phyloP scores from a whole-genome alignment of 306 rosid genomes.

The Dalbergia cochinchinensis region DNA sequence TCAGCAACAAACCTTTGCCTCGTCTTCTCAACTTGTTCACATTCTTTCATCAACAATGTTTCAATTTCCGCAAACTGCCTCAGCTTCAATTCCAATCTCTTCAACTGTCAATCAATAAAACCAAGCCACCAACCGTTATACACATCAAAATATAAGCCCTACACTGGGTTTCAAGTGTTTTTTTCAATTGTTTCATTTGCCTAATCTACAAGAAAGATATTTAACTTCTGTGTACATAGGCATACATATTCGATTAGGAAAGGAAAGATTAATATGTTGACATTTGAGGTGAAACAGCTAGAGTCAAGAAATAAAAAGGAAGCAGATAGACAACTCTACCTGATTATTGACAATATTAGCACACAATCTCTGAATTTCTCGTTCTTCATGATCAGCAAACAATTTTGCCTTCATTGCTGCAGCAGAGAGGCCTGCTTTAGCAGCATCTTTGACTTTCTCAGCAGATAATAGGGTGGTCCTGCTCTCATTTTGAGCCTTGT shows the following conservation, averaged over 20 bases:
- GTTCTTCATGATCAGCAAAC: conserved; percentile 98
- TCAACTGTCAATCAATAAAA: conserved; percentile 67
- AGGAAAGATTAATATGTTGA: conserved; percentile 17
- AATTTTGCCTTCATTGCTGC: conserved; percentile 97
- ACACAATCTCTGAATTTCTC: conserved; percentile 98
- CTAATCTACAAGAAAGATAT: not conserved
- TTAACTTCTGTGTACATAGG: not conserved
- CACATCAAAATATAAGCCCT: conserved; percentile 22
- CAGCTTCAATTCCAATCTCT: conserved; percentile 95
- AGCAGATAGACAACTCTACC: conserved; percentile 53
- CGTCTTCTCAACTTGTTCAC: conserved; percentile 91
- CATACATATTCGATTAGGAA: conserved; percentile 10
- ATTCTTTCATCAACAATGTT: conserved; percentile 94
- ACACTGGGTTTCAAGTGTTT: too few species aligned
- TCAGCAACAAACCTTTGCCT: conserved; percentile 87
- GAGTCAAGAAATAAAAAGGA: too few species aligned
- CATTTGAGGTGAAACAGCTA: conserved; percentile 24
- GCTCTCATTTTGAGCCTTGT: conserved; percentile 70
- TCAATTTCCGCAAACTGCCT: conserved; percentile 99
- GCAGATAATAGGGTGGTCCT: conserved; percentile 63
- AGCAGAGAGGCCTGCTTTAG: conserved; percentile 93
- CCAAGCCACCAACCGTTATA: conserved; percentile 43
- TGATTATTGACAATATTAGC: conserved; percentile 94
- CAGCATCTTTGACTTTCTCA: conserved; percentile 89
- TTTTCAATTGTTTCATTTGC: too few species aligned